A percentile compares a stretch with the other conserved stretches of the same genome.
Evolutionary conservation across 1,139 yeast species (phyloP).

Genomic region (Starmera stellimalicola): DNA sequence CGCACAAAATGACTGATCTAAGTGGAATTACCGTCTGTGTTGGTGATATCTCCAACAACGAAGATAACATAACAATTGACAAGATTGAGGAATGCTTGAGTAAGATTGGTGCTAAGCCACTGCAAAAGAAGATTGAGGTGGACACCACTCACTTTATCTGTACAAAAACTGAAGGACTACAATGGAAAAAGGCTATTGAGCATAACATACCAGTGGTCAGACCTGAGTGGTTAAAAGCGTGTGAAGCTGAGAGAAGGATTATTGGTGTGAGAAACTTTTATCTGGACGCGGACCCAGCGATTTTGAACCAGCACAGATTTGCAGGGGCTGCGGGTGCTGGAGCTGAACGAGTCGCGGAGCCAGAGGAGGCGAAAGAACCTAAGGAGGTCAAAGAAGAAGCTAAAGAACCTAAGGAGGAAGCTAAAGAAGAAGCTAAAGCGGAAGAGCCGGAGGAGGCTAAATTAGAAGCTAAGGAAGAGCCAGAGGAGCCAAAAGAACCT

Average conservation of each 20-base stretch:
- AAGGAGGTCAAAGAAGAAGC: conserved; percentile 7
- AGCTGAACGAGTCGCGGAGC: conserved; percentile 3
- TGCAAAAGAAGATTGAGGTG: conserved; percentile 64
- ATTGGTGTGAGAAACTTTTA: conserved; percentile 90
- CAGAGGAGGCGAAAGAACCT: conserved; percentile 8
- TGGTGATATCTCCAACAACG: conserved; percentile 65
- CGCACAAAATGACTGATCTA: conserved; percentile 95
- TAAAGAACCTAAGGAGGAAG: conserved; percentile 6
- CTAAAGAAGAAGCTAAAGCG: conserved; percentile 3
- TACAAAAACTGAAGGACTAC: conserved; percentile 52
- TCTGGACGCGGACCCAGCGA: conserved; percentile 34
- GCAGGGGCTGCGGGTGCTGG: conserved; percentile 14
- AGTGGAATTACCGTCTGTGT: conserved; percentile 88
- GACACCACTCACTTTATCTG: conserved; percentile 94
- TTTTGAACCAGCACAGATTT: conserved; percentile 23
- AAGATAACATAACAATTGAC: conserved; percentile 49
- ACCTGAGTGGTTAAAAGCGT: conserved; percentile 96
- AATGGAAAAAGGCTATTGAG: conserved; percentile 71
- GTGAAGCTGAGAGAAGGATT: conserved; percentile 80
- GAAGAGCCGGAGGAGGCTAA: conserved; percentile 1
- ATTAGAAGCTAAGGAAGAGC: not conserved
- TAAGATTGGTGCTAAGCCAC: conserved; percentile 76
- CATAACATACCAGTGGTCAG: conserved; percentile 89
- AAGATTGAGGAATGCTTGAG: conserved; percentile 47
- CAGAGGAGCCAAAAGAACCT: not conserved